Percentiles rank a stretch among this genome's conserved stretches.
phyloP scores from a whole-genome alignment of 2,329 filamentous ascomycete species.

The Aureobasidium sp. region DNA sequence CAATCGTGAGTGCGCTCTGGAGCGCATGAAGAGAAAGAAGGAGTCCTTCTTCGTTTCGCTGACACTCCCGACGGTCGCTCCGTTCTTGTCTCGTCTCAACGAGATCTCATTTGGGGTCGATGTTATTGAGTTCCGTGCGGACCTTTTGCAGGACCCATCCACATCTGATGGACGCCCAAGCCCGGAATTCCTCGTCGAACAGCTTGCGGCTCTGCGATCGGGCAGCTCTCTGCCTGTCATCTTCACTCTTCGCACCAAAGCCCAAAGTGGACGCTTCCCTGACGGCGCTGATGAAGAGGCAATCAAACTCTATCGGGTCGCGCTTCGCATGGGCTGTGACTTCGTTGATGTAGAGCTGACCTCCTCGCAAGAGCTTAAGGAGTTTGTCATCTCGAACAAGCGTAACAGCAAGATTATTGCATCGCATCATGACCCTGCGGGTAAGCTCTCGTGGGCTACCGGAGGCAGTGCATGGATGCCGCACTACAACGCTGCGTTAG shows the following conservation, averaged over 20 bases:
- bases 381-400: slow-evolving; percentile 40
- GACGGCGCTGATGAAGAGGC: slow-evolving; percentile 60
- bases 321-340: slow-evolving; percentile 76
- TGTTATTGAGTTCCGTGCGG: slow-evolving; percentile 88
- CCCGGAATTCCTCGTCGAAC: slow-evolving; percentile 68
- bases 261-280: slow-evolving; percentile 82
- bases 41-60: slow-evolving; percentile 90
- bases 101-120: slow-evolving; percentile 76
- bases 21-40: slow-evolving; percentile 52
- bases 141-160: slow-evolving; percentile 69
- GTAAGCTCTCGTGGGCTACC: slow-evolving; percentile 75
- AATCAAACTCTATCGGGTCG: slow-evolving; percentile 65
- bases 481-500: slow-evolving; percentile 80
- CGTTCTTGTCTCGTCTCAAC: slow-evolving; percentile 56
- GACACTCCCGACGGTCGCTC: slow-evolving; percentile 66
- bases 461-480: slow-evolving; percentile 63
- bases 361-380: slow-evolving; percentile 67
- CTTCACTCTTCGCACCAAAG: slow-evolving; percentile 79
- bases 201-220: slow-evolving; percentile 70
- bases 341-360: slow-evolving; percentile 92
- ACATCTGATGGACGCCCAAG: slow-evolving; percentile 48
- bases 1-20: slow-evolving; percentile 47
- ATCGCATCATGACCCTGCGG: slow-evolving; percentile 84
- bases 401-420: slow-evolving; percentile 80
- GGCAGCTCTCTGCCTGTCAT: slow-evolving; percentile 70